Evolutionary conservation across 768 basidiomycete genomes (phyloP).

Genomic region (Mycena leptocephala): DNA sequence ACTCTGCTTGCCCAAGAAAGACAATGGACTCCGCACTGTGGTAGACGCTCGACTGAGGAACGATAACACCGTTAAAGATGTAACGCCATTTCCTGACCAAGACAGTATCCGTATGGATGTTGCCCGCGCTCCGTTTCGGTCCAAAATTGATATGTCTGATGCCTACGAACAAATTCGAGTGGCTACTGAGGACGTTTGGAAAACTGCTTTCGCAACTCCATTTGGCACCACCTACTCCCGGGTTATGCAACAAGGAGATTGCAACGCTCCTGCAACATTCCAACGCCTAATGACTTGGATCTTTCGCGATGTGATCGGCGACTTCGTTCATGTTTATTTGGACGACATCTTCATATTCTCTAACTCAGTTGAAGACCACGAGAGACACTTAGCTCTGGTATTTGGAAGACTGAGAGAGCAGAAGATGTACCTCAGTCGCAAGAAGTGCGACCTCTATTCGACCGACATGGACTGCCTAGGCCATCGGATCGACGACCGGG

Average conservation of each 20-base stretch:
- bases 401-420: conserved; percentile 47
- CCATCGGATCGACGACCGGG: background rate
- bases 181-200: conserved; percentile 33
- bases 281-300: conserved; percentile 53
- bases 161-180: conserved; percentile 55
- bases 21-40: conserved; percentile 48
- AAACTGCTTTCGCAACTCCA: conserved; percentile 8
- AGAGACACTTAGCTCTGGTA: conserved; percentile 49
- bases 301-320: conserved; percentile 55
- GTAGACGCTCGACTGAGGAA: conserved; percentile 55
- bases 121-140: no score
- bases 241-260: conserved; percentile 17
- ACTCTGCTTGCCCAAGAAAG: conserved; percentile 45
- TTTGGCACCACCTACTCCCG: conserved; percentile 3
- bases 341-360: conserved; percentile 63
- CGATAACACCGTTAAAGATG: conserved; percentile 55
- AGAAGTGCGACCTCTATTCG: conserved; percentile 45
- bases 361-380: conserved; percentile 55
- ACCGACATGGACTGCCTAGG: background rate
- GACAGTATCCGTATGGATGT: background rate
- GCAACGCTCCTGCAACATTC: conserved; percentile 11
- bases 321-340: conserved; percentile 60
- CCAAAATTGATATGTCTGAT: conserved; percentile 48
- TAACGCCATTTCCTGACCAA: background rate
- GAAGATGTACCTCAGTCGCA: conserved; percentile 51